Evolutionary conservation across 2,329 filamentous ascomycete genomes (phyloP), one percentile per base, ranked within the genome.

Genomic region (Exophiala alcalophila): DNA sequence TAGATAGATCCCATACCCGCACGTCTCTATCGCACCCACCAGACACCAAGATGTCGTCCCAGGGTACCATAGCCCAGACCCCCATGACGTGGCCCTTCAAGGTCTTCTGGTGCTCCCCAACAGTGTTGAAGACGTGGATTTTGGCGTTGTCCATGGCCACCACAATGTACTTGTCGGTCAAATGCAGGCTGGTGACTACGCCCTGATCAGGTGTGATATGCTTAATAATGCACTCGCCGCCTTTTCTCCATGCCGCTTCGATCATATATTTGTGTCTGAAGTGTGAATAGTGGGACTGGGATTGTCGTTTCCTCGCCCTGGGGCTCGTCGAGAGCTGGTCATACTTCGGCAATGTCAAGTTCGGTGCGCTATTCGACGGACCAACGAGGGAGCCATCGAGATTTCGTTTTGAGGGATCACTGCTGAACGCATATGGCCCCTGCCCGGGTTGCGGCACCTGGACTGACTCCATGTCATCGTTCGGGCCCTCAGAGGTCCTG

Each of bases 51-150:
- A 87, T 84, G 63, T 98, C 91, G 47, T 87, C 91, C 86, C 90
- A 96, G 5, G 92, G 92, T 16, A 98, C 89, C 91, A 98, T 97
- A 34, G 92, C 92, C 92, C 92, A 98, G 14, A 98, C 92, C 27
- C 92, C 92, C 92, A 98, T 98, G 30, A 97, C 86, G 68, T 98
- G 92, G 8, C 92, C 92, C 60, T 92, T 84, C 19, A 98, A 70
- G 2, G 88, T 95, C 62, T 89, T 87, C 57, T 94, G 82, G 52
- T 88, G 81, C 56, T 89, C 83, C 23, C 92, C 92, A 54, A 92
- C 81, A 1, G 88, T 90, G 63, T 97, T 87, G 61, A 97, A 98
- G 18, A 98, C 90, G 65, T 98, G 92, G 31, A 98, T 98, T 71
- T 94, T 94, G 25, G 92, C 91, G 65, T 97, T 98, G 70, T 98